phyloP scores from a whole-genome alignment of 495 filamentous ascomycete species.

The Oidiodendron maius region DNA sequence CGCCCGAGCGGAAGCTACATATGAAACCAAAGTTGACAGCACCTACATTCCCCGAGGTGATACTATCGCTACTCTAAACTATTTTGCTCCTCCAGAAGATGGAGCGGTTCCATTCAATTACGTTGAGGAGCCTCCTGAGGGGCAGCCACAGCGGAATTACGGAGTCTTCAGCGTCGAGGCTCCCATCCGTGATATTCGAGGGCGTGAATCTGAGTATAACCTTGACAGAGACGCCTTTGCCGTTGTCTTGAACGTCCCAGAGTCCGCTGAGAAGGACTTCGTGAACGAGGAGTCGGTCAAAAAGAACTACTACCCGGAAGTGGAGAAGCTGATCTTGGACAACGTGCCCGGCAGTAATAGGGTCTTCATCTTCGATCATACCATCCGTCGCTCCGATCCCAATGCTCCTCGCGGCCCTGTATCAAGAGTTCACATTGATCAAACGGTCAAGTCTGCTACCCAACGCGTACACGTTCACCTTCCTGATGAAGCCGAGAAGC shows the following conservation, averaged over 20 bases:
- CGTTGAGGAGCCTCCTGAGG: conserved; percentile 57
- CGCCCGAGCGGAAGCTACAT: conserved; percentile 14
- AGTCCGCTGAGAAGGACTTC: conserved; percentile 53
- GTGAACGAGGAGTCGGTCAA: conserved; percentile 56
- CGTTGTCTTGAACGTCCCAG: conserved; percentile 41
- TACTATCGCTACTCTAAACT: conserved; percentile 58
- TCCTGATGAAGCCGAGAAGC: conserved; percentile 44
- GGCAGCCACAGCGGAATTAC: conserved; percentile 58
- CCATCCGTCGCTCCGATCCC: conserved; percentile 59
- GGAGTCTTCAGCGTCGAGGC: conserved; percentile 37
- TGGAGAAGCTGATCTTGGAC: conserved; percentile 57
- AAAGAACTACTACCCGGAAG: conserved; percentile 75
- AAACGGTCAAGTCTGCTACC: conserved; percentile 58
- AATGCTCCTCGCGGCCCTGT: conserved; percentile 58
- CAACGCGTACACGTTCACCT: conserved; percentile 63
- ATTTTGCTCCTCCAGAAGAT: conserved; percentile 60
- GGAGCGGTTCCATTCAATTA: conserved; percentile 62
- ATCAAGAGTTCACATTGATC: conserved; percentile 73
- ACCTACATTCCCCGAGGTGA: conserved; percentile 55
- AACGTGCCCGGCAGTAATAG: conserved; percentile 54
- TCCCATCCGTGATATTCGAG: conserved; percentile 60
- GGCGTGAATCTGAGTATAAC: conserved; percentile 51
- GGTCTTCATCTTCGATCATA: conserved; percentile 85
- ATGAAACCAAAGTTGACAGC: not conserved
- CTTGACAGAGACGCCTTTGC: conserved; percentile 73